Percentiles rank a stretch among this genome's conserved stretches.
phyloP scores from a whole-genome alignment of 768 basidiomycete genomes.

The Boletus rubescentipes region DNA sequence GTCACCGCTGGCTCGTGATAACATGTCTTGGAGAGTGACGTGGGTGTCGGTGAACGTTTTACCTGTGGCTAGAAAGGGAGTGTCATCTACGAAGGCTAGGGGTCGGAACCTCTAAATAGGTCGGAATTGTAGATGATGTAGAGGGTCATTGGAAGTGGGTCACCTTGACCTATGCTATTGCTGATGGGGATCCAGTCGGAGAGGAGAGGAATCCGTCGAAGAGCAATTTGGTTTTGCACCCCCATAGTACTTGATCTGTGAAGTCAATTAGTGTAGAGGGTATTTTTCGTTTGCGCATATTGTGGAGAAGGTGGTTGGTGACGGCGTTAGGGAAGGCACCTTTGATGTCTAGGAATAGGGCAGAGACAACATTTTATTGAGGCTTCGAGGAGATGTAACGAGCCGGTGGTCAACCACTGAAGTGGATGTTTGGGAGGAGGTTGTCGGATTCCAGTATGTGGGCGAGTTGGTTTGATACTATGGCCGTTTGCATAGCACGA shows the following conservation, averaged over 20 bases:
- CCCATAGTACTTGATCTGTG: conserved; percentile 1
- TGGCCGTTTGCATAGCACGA: not conserved
- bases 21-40: conserved; percentile 23
- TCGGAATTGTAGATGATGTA: conserved; percentile 35
- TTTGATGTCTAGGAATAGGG: too few species aligned
- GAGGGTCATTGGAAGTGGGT: conserved; percentile 30
- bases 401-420: not conserved
- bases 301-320: not conserved
- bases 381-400: not conserved
- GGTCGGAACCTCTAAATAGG: conserved; percentile 16
- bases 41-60: conserved; percentile 22
- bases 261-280: conserved; percentile 2
- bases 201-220: conserved; percentile 25
- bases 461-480: not conserved
- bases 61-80: conserved; percentile 23
- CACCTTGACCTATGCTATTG: conserved; percentile 35
- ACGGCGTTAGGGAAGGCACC: too few species aligned
- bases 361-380: not conserved
- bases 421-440: not conserved
- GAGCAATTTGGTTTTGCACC: conserved; percentile 1
- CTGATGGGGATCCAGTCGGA: conserved; percentile 15
- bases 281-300: not conserved
- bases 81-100: conserved; percentile 34
- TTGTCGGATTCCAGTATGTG: not conserved
- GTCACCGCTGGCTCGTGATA: conserved; percentile 15